These are phyloP conservation scores for Teratosphaeria nubilosa DNA, from an alignment of 2,329 filamentous ascomycete species.

Conservation along the genomic window DNA sequence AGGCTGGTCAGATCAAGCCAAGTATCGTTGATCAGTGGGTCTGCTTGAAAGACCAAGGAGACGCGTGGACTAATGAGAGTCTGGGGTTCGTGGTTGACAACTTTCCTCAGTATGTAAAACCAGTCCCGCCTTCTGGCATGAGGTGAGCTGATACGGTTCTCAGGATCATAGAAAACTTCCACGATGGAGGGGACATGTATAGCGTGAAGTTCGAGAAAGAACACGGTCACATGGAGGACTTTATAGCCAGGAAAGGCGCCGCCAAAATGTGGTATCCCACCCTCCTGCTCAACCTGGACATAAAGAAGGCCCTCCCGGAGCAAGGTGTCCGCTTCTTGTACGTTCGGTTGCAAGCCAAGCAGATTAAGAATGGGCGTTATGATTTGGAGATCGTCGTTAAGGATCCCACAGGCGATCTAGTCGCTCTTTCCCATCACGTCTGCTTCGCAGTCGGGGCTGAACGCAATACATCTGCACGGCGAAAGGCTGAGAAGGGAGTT, in stretches of 20 bases:
- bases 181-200: conserved; percentile 25
- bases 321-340: conserved; percentile 66
- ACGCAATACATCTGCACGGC: conserved; percentile 50
- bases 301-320: conserved; percentile 60
- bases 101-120: conserved; percentile 43
- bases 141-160: neutral
- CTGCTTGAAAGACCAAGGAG: conserved; percentile 48
- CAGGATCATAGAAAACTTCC: conserved; percentile 43
- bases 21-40: conserved; percentile 57
- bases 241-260: conserved; percentile 14
- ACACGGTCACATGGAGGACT: conserved; percentile 11
- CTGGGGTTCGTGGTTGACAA: conserved; percentile 60
- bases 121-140: neutral
- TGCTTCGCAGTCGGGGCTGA: conserved; percentile 52
- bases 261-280: conserved; percentile 64
- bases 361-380: conserved; percentile 59
- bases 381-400: conserved; percentile 63
- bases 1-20: conserved; percentile 31
- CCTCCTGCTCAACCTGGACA: conserved; percentile 61
- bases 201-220: conserved; percentile 16
- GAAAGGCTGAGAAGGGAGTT: conserved; percentile 19
- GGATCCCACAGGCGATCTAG: conserved; percentile 53
- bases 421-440: conserved; percentile 60
- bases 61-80: conserved; percentile 53
- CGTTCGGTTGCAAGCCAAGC: conserved; percentile 53